Evolutionary conservation across 2,329 filamentous ascomycete species (phyloP), one percentile per base, ranked within the genome.

Genomic region (Colletotrichum kahawae): DNA sequence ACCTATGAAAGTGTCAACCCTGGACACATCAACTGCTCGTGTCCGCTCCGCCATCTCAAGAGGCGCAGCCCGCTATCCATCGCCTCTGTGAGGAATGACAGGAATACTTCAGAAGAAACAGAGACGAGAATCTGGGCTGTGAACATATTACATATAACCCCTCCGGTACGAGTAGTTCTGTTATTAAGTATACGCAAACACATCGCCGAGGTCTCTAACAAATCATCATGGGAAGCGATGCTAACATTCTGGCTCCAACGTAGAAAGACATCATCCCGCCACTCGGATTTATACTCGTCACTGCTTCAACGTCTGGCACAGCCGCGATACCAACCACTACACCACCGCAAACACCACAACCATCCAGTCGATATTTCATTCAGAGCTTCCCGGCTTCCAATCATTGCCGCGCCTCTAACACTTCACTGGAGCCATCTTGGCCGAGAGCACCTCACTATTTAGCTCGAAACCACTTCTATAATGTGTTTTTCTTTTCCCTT

Each of bases 1-100:
- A 48, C n/a, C 3, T 21, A 48, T 7, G 43, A 7, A 48, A 13
- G 10, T 21, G 4, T 48, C n/a, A 7, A 21, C 3, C 43, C 13
- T 13, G 3, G 2, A 12, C n/a, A 13, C 6, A 3, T 48, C 21
- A 5, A 7, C n/a, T 4, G 10, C 18, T 4, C 0, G 1, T 21
- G 6, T 7, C 43, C 5, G 5, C 43, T 13, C 10, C 5, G 6
- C 10, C n/a, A 48, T 48, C 43, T 21, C 43, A 48, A 21, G n/a
- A 21, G 5, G 7, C 5, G n/a, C 5, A 18, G 4, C 18, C n/a
- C n/a, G 2, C 0, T n/a, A 13, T 13, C 18, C 1, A 0, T 13
- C 3, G 4, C 7, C 5, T 48, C 10, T 48, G 5, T 2, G 5
- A 48, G 18, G 1, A 10, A 48, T 3, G 43, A 21, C 18, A 9